Evolutionary conservation across 441 rosid genomes (phyloP).

Genomic region (Iberis amara): DNA sequence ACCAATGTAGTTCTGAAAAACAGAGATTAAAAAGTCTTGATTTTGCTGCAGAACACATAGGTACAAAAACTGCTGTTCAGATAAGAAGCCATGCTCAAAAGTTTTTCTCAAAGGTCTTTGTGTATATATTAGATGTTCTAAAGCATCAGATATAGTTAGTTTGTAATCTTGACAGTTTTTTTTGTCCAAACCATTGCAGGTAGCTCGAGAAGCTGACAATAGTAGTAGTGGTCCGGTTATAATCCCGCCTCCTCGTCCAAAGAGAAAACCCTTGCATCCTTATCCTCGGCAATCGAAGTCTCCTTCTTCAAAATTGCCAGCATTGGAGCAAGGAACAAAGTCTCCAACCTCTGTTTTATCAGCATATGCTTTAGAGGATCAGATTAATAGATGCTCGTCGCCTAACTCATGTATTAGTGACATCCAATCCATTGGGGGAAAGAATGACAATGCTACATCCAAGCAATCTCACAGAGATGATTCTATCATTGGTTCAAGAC

Average conservation of each 20-base stretch:
- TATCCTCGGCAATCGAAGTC: conserved; percentile 67
- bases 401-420: conserved; percentile 53
- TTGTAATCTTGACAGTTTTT: conserved; percentile 10
- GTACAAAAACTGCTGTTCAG: conserved; percentile 80
- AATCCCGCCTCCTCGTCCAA: conserved; percentile 93
- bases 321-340: conserved; percentile 42
- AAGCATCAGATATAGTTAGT: background rate
- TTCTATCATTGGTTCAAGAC: conserved; percentile 9
- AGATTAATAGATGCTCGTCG: conserved; percentile 42
- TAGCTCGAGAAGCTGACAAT: conserved; percentile 47
- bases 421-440: conserved; percentile 28
- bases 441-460: conserved; percentile 33
- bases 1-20: background rate
- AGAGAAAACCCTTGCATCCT: conserved; percentile 74
- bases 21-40: background rate
- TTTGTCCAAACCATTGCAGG: conserved; percentile 33
- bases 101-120: conserved; percentile 82
- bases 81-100: conserved; percentile 97
- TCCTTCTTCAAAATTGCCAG: conserved; percentile 36
- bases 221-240: conserved; percentile 33
- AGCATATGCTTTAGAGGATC: conserved; percentile 39
- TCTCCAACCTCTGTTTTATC: conserved; percentile 78
- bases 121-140: background rate
- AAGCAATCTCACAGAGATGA: conserved; percentile 27
- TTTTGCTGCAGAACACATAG: conserved; percentile 61